Base-by-base conservation (phyloP, 2,329 filamentous ascomycete species). In the Alternaria brassicae region DNA sequence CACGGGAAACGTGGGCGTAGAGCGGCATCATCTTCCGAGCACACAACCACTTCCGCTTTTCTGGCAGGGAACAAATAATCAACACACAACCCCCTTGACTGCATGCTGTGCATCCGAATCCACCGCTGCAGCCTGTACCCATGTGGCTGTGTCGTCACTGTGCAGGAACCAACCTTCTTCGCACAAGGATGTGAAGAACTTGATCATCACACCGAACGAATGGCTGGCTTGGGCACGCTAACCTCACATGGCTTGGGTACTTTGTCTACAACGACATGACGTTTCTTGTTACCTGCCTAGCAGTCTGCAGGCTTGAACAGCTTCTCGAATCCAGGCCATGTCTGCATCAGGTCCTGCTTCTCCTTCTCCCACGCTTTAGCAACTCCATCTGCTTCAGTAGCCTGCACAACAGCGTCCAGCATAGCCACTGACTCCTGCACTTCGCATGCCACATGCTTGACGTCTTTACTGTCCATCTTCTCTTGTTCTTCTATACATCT, bases 361-460 rank as follows among this genome's bases (percentile, higher is more conserved):
- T 72, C 69, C 32, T 27, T 23, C 23, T 52, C 48, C 69, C 69
- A 72, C 17, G 42, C 36, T 6, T 40, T 47, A 40, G 27, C 53
- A 32, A 62, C 6, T 19, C 30, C 53, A 13, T 47, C 47, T 19
- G 62, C 55, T 32, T 70, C 68, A 19, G 60, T 62, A 13, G 50
- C 57, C 23, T 61, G 53, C 49, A 74, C 56, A 17, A 73, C 65
- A 6, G 53, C 62, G 51, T 72, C 68, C 39, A 76, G 42, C 65
- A 73, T 78, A 62, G 27, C 69, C 37, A 63, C 67, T 17, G 61
- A 45, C 19, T 70, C 74, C 65, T 56, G 70, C 50, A 71, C 42
- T 49, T 66, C 59, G 25, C n/a, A 40, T 62, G 58, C 64, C 15
- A 69, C 49, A 6, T 58, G 53, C n/a, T 56, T 56, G 17, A 64